Conservation (phyloP, 2,329 filamentous ascomycete species). For the Colletotrichum lini region DNA sequence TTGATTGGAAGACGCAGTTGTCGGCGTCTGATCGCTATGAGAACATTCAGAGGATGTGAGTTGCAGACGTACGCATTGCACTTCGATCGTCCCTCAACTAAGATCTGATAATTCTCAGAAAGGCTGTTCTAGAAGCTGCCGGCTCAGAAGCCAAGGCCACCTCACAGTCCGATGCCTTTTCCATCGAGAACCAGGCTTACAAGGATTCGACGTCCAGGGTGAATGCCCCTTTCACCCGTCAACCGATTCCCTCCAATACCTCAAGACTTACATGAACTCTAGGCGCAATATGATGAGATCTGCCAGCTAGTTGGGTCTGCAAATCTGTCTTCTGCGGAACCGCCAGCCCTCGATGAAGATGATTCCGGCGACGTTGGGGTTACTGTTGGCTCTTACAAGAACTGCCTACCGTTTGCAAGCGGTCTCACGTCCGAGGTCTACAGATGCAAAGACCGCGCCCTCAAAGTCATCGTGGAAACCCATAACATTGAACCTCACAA, state of each 20-base stretch:
- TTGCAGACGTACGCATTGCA: background rate
- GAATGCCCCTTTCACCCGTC: background rate
- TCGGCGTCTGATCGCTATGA: slow-evolving; percentile 74
- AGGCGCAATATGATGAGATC: slow-evolving; percentile 57
- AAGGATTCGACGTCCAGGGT: slow-evolving; percentile 39
- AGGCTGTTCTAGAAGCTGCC: slow-evolving; percentile 35
- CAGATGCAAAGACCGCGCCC: slow-evolving; percentile 73
- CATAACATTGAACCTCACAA: slow-evolving; percentile 85
- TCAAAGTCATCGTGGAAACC: slow-evolving; percentile 88
- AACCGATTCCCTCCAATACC: background rate
- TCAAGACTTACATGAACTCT: background rate
- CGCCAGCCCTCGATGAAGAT: slow-evolving; percentile 8
- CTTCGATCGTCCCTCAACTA: background rate
- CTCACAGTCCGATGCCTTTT: slow-evolving; percentile 42
- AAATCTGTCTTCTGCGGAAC: slow-evolving; percentile 18
- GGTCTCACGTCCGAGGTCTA: slow-evolving; percentile 91
- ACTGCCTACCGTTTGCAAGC: slow-evolving; percentile 69
- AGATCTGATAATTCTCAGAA: slow-evolving; percentile 11
- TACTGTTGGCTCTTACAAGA: slow-evolving; percentile 66
- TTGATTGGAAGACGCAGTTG: slow-evolving; percentile 65
- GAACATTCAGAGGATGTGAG: slow-evolving; percentile 75
- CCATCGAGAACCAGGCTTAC: slow-evolving; percentile 42
- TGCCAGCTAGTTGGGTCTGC: slow-evolving; percentile 52
- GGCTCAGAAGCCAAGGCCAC: slow-evolving; percentile 25
- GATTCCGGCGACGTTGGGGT: slow-evolving; percentile 52